Conservation (phyloP, 176 grass and related monocot genomes). For the Raddia guianensis region DNA sequence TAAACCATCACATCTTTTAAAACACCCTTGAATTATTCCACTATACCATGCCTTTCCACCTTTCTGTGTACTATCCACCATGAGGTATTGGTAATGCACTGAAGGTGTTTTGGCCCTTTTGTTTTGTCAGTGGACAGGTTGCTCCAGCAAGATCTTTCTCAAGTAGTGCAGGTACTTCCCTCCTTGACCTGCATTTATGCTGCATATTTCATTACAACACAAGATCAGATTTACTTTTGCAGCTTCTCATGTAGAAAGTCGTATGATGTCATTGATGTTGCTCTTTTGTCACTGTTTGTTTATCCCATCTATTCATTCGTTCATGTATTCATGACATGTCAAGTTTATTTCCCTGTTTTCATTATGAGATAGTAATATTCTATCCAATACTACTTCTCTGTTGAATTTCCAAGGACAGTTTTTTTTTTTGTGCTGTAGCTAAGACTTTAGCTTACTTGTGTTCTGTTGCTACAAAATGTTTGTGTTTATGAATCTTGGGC, state of each 20-base stretch:
- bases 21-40: not conserved
- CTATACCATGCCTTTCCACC: not conserved
- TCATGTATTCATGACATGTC: not conserved
- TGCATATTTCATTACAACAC: not conserved
- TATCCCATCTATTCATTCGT: not conserved
- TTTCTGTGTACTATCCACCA: not conserved
- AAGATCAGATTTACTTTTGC: not conserved
- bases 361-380: slow-evolving; percentile 2
- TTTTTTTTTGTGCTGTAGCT: not conserved
- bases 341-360: not conserved
- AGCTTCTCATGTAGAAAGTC: not conserved
- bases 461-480: slow-evolving; percentile 6
- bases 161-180: slow-evolving; percentile 61
- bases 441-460: slow-evolving; percentile 17
- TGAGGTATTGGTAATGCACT: slow-evolving; percentile 13
- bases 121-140: slow-evolving; percentile 44
- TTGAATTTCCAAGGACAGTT: not conserved
- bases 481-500: not conserved
- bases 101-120: slow-evolving; percentile 20
- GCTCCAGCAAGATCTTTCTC: slow-evolving; percentile 62
- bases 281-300: not conserved
- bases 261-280: not conserved
- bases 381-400: not conserved
- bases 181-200: slow-evolving; percentile 32
- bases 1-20: not conserved